These are phyloP conservation scores for Penicillium bovifimosum DNA, from an alignment of 495 filamentous ascomycete genomes.

Conservation along the genomic window DNA sequence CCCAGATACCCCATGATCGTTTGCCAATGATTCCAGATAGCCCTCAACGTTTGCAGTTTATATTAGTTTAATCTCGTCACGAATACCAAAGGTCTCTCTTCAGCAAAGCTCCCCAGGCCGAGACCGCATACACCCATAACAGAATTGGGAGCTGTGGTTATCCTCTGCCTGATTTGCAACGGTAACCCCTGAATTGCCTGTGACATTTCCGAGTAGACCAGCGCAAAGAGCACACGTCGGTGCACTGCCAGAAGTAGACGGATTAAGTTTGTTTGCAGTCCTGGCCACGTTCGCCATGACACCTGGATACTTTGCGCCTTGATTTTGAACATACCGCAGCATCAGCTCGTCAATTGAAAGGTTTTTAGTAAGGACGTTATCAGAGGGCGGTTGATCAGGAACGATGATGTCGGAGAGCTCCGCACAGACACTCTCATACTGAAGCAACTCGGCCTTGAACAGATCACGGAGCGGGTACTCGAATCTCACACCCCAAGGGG, in stretches of 20 bases:
- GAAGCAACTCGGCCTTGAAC: constrained; percentile 68
- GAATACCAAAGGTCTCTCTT: constrained; percentile 35
- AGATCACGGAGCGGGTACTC: constrained; percentile 77
- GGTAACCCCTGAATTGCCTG: constrained; percentile 25
- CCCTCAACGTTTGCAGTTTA: background rate
- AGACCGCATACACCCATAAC: constrained; percentile 57
- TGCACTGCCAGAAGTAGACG: constrained; percentile 10
- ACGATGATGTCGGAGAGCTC: constrained; percentile 49
- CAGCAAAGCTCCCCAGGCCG: constrained; percentile 34
- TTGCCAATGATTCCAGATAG: background rate
- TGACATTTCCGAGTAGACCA: constrained; percentile 34
- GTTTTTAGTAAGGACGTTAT: constrained; percentile 52
- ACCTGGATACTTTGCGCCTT: constrained; percentile 82
- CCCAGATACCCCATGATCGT: constrained; percentile 12
- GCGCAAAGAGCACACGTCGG: constrained; percentile 38
- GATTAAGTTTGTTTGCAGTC: constrained; percentile 70
- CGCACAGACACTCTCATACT: constrained; percentile 52
- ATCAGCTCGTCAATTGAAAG: constrained; percentile 89
- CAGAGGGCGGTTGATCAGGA: constrained; percentile 31
- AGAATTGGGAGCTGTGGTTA: constrained; percentile 33
- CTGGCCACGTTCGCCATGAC: constrained; percentile 92
- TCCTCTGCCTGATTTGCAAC: constrained; percentile 18
- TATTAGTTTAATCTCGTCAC: constrained; percentile 1
- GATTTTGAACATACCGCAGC: constrained; percentile 77
- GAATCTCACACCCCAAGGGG: constrained; percentile 52